A percentile compares a stretch with the other conserved stretches of the same genome.
phyloP scores from a whole-genome alignment of 768 basidiomycete species.

The Mycena galericulata region DNA sequence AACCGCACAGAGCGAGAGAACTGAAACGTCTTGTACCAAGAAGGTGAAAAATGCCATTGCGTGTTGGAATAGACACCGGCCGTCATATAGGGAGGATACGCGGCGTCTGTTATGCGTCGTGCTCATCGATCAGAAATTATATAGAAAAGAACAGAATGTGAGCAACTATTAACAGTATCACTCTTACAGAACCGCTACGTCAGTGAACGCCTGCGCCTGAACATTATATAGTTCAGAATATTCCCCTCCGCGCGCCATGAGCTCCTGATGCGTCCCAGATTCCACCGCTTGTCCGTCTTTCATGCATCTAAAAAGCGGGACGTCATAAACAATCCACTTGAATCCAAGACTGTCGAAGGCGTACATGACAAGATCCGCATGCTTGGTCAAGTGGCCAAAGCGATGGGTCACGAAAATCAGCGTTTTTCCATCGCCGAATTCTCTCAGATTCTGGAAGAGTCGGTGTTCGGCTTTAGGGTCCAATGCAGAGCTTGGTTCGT shows the following conservation, averaged over 20 bases:
- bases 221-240: conserved; percentile 7
- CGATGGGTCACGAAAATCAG: conserved; percentile 28
- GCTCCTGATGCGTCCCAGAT: background rate
- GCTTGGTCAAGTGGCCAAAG: conserved; percentile 27
- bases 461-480: conserved; percentile 29
- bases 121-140: no score
- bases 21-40: no score
- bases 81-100: no score
- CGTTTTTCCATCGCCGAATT: conserved; percentile 20
- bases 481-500: conserved; percentile 27
- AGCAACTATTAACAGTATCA: no score
- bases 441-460: conserved; percentile 15
- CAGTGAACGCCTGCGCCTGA: background rate
- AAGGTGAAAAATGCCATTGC: no score
- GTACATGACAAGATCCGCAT: conserved; percentile 28
- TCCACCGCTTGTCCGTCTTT: background rate
- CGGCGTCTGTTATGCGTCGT: no score
- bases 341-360: background rate
- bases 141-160: no score
- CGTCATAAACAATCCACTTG: background rate
- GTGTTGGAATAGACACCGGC: no score
- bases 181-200: background rate
- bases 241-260: background rate
- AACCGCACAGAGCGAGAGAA: no score
- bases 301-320: background rate